Conservation (phyloP, 2,329 filamentous ascomycete genomes). For the Rhynchosporium graminicola region DNA sequence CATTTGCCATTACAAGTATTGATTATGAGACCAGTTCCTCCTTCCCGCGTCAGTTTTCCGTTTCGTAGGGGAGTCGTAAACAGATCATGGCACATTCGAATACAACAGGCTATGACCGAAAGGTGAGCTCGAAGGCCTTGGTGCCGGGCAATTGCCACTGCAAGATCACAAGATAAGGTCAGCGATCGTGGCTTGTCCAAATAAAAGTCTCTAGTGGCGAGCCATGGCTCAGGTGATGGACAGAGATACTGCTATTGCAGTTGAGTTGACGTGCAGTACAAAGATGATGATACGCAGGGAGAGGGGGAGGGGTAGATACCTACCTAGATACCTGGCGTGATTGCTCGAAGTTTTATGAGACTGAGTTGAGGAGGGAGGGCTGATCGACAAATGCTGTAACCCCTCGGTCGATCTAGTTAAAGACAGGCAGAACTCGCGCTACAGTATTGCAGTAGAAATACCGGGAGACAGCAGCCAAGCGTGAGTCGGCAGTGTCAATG, state of each 20-base stretch:
- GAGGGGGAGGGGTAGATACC: constrained; percentile 4
- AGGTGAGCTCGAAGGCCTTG: constrained; percentile 31
- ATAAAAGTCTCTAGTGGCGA: constrained; percentile 22
- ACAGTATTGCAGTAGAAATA: constrained; percentile 1
- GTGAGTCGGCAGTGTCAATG: background rate
- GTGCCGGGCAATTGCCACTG: constrained; percentile 32
- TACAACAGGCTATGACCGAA: constrained; percentile 27
- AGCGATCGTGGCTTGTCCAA: constrained; percentile 32
- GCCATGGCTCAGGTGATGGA: constrained; percentile 28
- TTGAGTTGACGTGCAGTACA: background rate
- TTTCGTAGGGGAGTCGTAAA: constrained; percentile 29
- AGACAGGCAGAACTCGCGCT: background rate
- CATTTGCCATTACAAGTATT: constrained; percentile 39
- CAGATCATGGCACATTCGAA: constrained; percentile 38
- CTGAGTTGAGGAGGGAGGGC: constrained; percentile 6
- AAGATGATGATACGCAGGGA: background rate
- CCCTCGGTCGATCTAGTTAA: constrained; percentile 16
- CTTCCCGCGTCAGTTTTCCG: constrained; percentile 38
- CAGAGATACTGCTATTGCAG: background rate
- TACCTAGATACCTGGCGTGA: constrained; percentile 11
- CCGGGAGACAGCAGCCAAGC: background rate
- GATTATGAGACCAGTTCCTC: constrained; percentile 29
- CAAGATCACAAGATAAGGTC: constrained; percentile 34
- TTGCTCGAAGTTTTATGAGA: background rate
- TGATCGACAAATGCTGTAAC: constrained; percentile 18